Evolutionary conservation across 495 filamentous ascomycete genomes (phyloP), one percentile per base, ranked within the genome.

Genomic region (Penicillium chermesinum): DNA sequence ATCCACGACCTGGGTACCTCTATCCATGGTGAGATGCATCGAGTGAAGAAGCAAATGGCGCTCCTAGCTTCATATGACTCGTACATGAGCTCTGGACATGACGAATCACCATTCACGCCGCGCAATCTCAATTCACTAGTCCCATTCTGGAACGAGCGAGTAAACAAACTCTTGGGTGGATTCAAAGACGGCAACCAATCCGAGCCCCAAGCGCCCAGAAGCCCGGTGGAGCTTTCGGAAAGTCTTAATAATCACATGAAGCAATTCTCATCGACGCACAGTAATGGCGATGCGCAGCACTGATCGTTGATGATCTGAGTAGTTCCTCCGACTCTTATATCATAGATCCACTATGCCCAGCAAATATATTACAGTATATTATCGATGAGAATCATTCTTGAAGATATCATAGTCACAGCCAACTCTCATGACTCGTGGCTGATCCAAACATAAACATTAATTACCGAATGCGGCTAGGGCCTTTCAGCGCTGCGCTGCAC

Each of bases 1-100:
- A 12, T 67, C 16, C 61, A 72, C 46, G 22, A 59, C 37, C 2
- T 66, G 8, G 33, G 54, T 19, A 8, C 68, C 1, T 55, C 30
- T 0, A 20, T 58, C 13, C 18, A 51, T 3, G 25, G 49, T 2
- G 39, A 61, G 8, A 8, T 61, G 2, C 14, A 50, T 2, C 5
- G 20, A 10, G 5, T 40, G 3, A 17, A 40, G 10, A 22, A 34
- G 5, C 14, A 5, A 7, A 33, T 27, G 5, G 14, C 3, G 12
- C 0, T 19, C 1, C 2, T 20, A 13, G 15, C 21, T 13, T 15
- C n/a, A 1, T 17, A 38, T 40, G 45, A 48, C 27, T 30, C 19
- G n/a, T 40, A 48, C 18, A 33, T 13, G 7, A 20, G 12, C 7
- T 19, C 18, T n/a, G 25, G 15, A 18, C 14, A 33, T 13, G 38